Evolutionary conservation across 2,329 filamentous ascomycete species (phyloP).

Genomic region (Grosmannia clavigera): DNA sequence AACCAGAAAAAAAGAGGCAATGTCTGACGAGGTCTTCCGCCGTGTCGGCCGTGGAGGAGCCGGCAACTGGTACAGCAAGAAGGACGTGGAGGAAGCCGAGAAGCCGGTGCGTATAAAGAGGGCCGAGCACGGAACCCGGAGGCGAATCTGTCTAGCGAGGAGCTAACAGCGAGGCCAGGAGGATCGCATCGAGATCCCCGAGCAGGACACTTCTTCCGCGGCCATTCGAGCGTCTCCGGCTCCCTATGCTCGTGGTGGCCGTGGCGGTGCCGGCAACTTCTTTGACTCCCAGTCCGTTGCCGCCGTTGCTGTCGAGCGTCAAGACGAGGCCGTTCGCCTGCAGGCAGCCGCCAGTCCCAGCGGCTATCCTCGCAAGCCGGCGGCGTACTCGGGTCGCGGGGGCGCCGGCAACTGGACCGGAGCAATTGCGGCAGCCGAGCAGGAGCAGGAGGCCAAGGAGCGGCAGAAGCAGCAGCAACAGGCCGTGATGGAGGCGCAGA

Average conservation of each 20-base stretch:
- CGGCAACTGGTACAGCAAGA: conserved; percentile 46
- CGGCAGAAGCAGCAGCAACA: conserved; percentile 20
- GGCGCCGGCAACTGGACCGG: conserved; percentile 44
- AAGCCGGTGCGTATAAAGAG: conserved; percentile 3
- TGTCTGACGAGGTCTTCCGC: conserved; percentile 32
- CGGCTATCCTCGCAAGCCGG: conserved; percentile 8
- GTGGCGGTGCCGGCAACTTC: conserved; percentile 53
- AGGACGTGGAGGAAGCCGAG: conserved; percentile 35
- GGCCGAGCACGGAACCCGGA: neutral
- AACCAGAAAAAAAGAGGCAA: conserved; percentile 1
- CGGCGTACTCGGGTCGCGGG: conserved; percentile 33
- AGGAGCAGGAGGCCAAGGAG: conserved; percentile 9
- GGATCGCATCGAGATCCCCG: neutral
- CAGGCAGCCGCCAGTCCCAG: conserved; percentile 9
- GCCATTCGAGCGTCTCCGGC: conserved; percentile 6
- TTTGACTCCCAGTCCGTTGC: conserved; percentile 27
- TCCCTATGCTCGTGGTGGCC: conserved; percentile 32
- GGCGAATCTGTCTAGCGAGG: neutral
- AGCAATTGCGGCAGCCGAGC: conserved; percentile 13
- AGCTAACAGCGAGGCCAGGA: neutral
- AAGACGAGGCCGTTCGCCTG: conserved; percentile 20
- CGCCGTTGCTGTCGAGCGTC: conserved; percentile 20
- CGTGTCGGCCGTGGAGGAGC: conserved; percentile 50
- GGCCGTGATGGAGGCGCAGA: conserved; percentile 28
- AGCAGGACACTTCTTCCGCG: conserved; percentile 13